A percentile compares a stretch with the other conserved stretches of the same genome.
Conservation (phyloP, 139 green algal species). For the Chlamydomonas applanata region DNA sequence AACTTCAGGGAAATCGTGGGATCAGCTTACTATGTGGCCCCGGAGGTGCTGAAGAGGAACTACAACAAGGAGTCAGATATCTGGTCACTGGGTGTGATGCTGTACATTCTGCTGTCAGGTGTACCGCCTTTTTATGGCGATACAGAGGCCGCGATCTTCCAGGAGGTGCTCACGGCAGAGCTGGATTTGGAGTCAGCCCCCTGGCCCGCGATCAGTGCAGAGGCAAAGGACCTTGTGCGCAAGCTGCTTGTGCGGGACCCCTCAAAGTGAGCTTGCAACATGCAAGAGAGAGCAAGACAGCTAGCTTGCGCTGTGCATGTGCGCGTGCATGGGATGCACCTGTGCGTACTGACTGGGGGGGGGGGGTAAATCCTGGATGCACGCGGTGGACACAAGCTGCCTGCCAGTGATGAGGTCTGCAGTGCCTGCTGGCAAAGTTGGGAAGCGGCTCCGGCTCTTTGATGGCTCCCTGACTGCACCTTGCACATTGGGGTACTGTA, state of each 20-base stretch:
- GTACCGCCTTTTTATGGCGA: slow-evolving; percentile 77
- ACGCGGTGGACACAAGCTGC: no score
- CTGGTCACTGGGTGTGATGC: slow-evolving; percentile 84
- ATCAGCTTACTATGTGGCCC: background rate
- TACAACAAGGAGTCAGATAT: slow-evolving; percentile 85
- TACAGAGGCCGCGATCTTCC: slow-evolving; percentile 47
- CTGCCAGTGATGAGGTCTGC: no score
- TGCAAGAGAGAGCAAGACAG: no score
- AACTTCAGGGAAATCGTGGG: slow-evolving; percentile 70
- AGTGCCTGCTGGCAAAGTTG: no score
- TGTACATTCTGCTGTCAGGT: slow-evolving; percentile 85
- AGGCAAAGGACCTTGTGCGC: slow-evolving; percentile 71
- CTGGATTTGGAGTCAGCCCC: slow-evolving; percentile 60
- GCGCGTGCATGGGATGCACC: no score
- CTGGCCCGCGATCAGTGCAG: slow-evolving; percentile 60
- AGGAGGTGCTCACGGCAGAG: slow-evolving; percentile 13
- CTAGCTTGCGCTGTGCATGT: no score
- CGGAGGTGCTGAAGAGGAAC: slow-evolving; percentile 41
- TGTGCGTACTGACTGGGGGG: no score
- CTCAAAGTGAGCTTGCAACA: slow-evolving; percentile 55
- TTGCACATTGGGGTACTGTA: no score
- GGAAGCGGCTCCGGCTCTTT: no score
- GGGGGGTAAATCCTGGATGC: no score
- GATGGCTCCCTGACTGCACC: no score
- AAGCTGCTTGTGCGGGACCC: slow-evolving; percentile 83